Percentiles rank a stretch among this genome's conserved stretches.
Conservation (phyloP, 768 basidiomycete genomes). For the Tricholoma terreum region DNA sequence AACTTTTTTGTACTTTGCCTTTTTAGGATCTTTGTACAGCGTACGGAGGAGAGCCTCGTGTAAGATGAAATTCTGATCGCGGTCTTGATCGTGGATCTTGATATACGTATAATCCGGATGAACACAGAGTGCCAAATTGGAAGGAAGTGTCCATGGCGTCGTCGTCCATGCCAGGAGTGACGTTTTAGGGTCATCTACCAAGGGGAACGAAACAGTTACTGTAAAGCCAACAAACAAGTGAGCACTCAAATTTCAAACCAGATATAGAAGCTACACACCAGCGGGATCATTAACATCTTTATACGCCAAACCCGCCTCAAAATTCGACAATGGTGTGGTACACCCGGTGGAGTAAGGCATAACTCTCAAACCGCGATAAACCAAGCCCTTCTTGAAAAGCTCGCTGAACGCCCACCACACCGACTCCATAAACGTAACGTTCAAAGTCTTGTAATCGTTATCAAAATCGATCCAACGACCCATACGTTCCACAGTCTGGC, state of each 20-base stretch:
- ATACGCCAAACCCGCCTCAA: constrained; percentile 92
- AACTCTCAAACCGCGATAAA: constrained; percentile 90
- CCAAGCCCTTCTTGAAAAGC: constrained; percentile 88
- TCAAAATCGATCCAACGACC: constrained; percentile 99
- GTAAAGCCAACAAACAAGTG: constrained; percentile 2
- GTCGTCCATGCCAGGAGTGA: constrained; percentile 97
- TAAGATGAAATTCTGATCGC: constrained; percentile 85
- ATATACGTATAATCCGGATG: constrained; percentile 95
- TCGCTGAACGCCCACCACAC: constrained; percentile 99
- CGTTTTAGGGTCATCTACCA: constrained; percentile 90
- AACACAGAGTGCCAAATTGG: constrained; percentile 92
- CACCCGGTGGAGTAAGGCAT: constrained; percentile 99
- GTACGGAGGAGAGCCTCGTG: constrained; percentile 84
- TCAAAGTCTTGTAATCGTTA: constrained; percentile 98
- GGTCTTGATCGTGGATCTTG: constrained; percentile 92
- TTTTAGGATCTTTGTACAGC: constrained; percentile 95
- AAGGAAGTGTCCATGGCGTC: constrained; percentile 97
- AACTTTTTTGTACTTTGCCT: constrained; percentile 92
- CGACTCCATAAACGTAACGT: constrained; percentile 92
- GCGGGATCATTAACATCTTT: constrained; percentile 93
- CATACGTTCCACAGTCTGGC: constrained; percentile 92
- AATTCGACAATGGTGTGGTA: constrained; percentile 95
- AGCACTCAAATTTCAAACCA: not conserved
- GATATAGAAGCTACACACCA: constrained; percentile 41
- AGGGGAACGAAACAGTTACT: constrained; percentile 91